Percentiles rank a stretch among this genome's conserved stretches.
These are phyloP conservation scores for Fragaria vesca DNA, from an alignment of 306 rosid genomes.

Conservation along the genomic window DNA sequence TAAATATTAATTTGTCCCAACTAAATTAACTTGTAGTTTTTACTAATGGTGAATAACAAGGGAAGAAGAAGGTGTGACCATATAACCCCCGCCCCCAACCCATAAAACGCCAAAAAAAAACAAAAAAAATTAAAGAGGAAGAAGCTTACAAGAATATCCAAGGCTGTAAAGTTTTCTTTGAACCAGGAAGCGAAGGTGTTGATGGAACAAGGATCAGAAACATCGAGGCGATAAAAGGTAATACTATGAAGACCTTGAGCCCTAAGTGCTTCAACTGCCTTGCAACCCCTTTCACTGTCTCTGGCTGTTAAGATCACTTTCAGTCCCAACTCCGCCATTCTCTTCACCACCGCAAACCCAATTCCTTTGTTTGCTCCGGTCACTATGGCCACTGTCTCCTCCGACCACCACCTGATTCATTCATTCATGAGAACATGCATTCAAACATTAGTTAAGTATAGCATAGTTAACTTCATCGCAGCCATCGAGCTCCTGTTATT, in stretches of 20 bases:
- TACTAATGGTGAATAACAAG: neutral
- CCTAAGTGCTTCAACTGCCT: conserved; percentile 42
- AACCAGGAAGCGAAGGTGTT: conserved; percentile 50
- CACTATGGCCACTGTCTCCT: conserved; percentile 72
- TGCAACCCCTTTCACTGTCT: conserved; percentile 50
- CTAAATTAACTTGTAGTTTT: too few species aligned
- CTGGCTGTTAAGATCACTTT: conserved; percentile 73
- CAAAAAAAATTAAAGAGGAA: neutral
- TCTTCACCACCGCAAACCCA: conserved; percentile 72
- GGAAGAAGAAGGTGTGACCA: too few species aligned
- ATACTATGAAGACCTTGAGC: conserved; percentile 41
- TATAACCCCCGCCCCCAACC: too few species aligned
- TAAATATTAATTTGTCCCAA: neutral
- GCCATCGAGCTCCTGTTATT: neutral
- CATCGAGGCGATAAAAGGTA: conserved; percentile 55
- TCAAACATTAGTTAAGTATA: neutral
- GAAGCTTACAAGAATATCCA: conserved; percentile 75
- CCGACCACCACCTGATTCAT: conserved; percentile 77
- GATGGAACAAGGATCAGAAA: conserved; percentile 67
- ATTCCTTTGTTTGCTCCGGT: conserved; percentile 90
- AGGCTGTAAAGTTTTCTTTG: conserved; percentile 39
- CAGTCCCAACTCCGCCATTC: conserved; percentile 59
- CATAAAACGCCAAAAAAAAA: neutral
- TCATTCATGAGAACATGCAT: neutral
- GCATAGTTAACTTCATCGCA: neutral